phyloP scores from a whole-genome alignment of 164 flowering plant genomes.

The Annona cherimola region DNA sequence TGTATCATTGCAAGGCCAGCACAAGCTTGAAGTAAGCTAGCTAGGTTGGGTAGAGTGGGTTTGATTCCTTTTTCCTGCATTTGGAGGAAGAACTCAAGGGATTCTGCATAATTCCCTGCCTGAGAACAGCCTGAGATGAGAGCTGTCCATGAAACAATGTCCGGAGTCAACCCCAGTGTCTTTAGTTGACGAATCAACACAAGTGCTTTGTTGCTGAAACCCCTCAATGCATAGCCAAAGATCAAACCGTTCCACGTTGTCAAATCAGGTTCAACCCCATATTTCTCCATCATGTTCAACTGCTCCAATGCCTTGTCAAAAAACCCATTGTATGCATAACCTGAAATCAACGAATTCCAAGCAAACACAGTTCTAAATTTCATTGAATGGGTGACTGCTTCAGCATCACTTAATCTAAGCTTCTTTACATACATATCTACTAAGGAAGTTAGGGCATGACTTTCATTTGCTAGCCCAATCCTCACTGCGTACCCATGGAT shows the following conservation, averaged over 20 bases:
- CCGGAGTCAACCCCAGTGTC: slow-evolving; percentile 39
- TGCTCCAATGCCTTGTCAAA: slow-evolving; percentile 35
- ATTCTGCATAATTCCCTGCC: slow-evolving; percentile 30
- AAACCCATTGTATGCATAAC: slow-evolving; percentile 45
- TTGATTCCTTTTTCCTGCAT: slow-evolving; percentile 47
- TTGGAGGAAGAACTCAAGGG: slow-evolving; percentile 32
- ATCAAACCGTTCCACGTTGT: slow-evolving; percentile 60
- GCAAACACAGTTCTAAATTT: slow-evolving; percentile 42
- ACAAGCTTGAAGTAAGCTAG: slow-evolving; percentile 44
- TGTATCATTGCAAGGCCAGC: slow-evolving; percentile 49
- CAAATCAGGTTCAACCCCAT: slow-evolving; percentile 47
- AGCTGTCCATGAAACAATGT: slow-evolving; percentile 72
- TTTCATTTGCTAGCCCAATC: slow-evolving; percentile 43
- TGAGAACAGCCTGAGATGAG: slow-evolving; percentile 55
- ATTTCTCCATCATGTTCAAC: slow-evolving; percentile 39
- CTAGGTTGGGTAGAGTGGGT: slow-evolving; percentile 51
- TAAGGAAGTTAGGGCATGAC: slow-evolving; percentile 49
- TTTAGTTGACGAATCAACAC: slow-evolving; percentile 35
- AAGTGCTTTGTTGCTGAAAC: slow-evolving; percentile 41
- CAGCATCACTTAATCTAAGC: slow-evolving; percentile 31
- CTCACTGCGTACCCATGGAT: slow-evolving; percentile 49
- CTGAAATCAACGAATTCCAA: slow-evolving; percentile 59
- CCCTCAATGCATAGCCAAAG: slow-evolving; percentile 47
- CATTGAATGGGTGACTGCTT: slow-evolving; percentile 34
- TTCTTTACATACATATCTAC: slow-evolving; percentile 68